Evolutionary conservation across 2,329 filamentous ascomycete species (phyloP), one percentile per base, ranked within the genome.

Genomic region (Verruconis gallopava): DNA sequence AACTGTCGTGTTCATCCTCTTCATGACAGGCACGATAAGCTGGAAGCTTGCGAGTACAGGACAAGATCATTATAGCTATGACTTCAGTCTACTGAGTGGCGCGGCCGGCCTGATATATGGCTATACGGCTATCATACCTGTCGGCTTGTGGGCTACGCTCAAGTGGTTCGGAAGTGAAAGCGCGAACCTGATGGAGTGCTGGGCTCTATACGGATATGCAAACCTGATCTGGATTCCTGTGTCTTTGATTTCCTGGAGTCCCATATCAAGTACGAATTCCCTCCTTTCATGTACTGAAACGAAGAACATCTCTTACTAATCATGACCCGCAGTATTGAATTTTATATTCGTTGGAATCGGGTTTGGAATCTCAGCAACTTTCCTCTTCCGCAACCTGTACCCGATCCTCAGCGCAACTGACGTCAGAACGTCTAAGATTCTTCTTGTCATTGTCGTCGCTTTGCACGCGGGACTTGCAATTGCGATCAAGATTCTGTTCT

Each of bases 181-280:
- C 44, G 88, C 89, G 48, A 93, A 94, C 62, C 67, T 98, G 46
- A 74, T 98, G 50, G 91, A 98, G 67, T 94, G 86, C 68, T 88
- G 85, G 78, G 84, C 86, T 46, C 69, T 98, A 25, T 98, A 96
- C 62, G 91, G 91, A 42, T 98, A 98, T 68, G 77, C 82, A 44
- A 98, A 98, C 65, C 69, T 98, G 54, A 85, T 98, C 56, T 98
- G 91, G 91, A 88, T 98, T 52, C 85, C 82, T 2, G 88, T 98
- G 34, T 88, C 91, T 37, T 65, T 93, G 48, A 84, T 95, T 51
- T 86, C 81, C 58, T 95, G 88, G 83, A 89, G 82, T 49, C 81
- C 82, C 41, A 67, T 95, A 52, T 78, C 77, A 42, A 77, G 66
- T 69, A 53, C 2, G 33, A 21, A 4, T 11, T 21, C 20, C 4